Percentiles rank a stretch among this genome's conserved stretches.
Conservation (phyloP, 352 stramenopile species). For the Thalassiosira exigua region DNA sequence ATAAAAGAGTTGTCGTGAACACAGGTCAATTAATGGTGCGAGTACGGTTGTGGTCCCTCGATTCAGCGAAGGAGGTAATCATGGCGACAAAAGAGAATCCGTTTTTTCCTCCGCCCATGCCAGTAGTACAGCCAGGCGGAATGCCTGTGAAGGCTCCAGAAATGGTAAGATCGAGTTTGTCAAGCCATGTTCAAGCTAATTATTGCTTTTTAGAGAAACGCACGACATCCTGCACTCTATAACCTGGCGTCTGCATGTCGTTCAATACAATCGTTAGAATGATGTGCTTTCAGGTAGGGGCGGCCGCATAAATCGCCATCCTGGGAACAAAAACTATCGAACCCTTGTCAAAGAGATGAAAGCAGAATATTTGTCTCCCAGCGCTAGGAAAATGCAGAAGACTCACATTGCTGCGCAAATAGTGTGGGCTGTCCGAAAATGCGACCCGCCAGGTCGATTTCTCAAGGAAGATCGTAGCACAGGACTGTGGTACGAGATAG, state of each 20-base stretch:
- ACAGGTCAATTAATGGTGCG: no score
- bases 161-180: no score
- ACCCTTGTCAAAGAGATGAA: slow-evolving; percentile 65
- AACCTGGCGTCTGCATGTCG: not conserved
- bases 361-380: slow-evolving; percentile 61
- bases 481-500: slow-evolving; percentile 51
- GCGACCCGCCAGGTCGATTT: slow-evolving; percentile 19
- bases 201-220: not conserved
- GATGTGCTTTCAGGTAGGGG: slow-evolving; percentile 62
- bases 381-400: slow-evolving; percentile 64
- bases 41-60: no score
- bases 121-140: not conserved
- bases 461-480: slow-evolving; percentile 26
- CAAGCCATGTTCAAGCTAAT: not conserved
- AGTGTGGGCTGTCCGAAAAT: slow-evolving; percentile 18
- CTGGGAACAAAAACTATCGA: slow-evolving; percentile 71
- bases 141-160: not conserved
- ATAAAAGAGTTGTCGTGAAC: no score
- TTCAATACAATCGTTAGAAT: not conserved
- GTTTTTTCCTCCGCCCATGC: not conserved
- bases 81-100: not conserved
- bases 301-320: slow-evolving; percentile 74
- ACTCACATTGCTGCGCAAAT: slow-evolving; percentile 16
- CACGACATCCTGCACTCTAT: not conserved
- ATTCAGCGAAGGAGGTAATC: not conserved